Evolutionary conservation across 108 stramenopile genomes (phyloP).

Genomic region (Skeletonema marinoi): DNA sequence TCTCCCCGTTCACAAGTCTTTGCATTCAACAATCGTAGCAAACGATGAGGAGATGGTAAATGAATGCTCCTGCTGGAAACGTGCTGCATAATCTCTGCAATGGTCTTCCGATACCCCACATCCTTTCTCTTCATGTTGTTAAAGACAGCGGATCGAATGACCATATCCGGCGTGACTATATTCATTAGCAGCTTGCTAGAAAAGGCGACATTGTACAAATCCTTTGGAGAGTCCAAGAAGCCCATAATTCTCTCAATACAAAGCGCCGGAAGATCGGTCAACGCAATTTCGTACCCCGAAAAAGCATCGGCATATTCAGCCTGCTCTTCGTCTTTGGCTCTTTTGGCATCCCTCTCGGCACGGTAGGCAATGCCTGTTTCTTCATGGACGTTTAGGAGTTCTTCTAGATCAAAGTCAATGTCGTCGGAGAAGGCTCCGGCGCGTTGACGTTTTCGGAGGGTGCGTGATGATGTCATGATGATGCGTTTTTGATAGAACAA

Average conservation of each 20-base stretch:
- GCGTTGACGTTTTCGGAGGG: conserved; percentile 30
- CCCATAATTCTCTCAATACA: conserved; percentile 37
- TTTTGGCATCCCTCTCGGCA: conserved; percentile 34
- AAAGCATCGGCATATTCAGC: conserved; percentile 27
- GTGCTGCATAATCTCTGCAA: conserved; percentile 32
- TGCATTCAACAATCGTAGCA: conserved; percentile 41
- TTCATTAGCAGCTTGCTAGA: conserved; percentile 20
- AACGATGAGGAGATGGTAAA: conserved; percentile 30
- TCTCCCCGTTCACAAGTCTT: conserved; percentile 46
- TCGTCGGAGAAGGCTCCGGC: conserved; percentile 21
- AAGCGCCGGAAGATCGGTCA: conserved; percentile 37
- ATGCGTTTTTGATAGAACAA: background rate
- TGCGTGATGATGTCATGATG: background rate
- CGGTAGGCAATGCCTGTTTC: conserved; percentile 25
- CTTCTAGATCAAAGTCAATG: conserved; percentile 37
- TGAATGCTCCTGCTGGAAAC: conserved; percentile 40
- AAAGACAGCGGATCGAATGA: conserved; percentile 44
- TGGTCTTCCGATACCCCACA: conserved; percentile 17
- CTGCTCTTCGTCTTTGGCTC: conserved; percentile 8
- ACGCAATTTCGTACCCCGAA: conserved; percentile 30
- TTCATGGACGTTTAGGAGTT: conserved; percentile 43
- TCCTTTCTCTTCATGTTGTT: conserved; percentile 35
- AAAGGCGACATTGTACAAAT: conserved; percentile 27
- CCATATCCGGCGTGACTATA: conserved; percentile 32
- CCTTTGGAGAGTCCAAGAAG: conserved; percentile 25